Percentiles rank a stretch among this genome's conserved stretches.
These are phyloP conservation scores for Asterophora lycoperdoides DNA, from an alignment of 768 basidiomycete genomes.

Conservation along the genomic window DNA sequence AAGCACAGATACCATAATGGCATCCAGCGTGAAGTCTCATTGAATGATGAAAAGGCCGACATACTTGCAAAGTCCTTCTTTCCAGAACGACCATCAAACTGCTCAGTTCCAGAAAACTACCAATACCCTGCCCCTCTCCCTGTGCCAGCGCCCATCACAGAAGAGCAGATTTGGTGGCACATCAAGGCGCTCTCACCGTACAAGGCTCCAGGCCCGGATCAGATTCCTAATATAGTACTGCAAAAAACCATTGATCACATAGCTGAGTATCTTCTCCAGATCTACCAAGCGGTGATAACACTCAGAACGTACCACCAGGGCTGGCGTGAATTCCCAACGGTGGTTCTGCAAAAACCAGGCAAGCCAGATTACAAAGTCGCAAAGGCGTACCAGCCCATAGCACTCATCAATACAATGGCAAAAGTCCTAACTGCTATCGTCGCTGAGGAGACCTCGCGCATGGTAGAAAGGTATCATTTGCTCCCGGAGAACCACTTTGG, in stretches of 20 bases:
- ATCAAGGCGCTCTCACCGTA: slow-evolving; percentile 6
- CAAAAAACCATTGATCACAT: slow-evolving; percentile 21
- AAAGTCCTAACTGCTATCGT: slow-evolving; percentile 17
- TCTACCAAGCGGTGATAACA: slow-evolving; percentile 26
- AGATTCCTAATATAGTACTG: slow-evolving; percentile 29
- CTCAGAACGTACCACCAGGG: slow-evolving; percentile 22
- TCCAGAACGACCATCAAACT: too few species aligned
- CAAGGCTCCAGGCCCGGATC: slow-evolving; percentile 22
- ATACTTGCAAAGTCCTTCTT: too few species aligned
- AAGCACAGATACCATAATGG: too few species aligned
- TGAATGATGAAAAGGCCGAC: too few species aligned
- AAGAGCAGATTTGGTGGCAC: slow-evolving; percentile 15
- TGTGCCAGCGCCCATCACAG: neutral
- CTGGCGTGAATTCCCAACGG: slow-evolving; percentile 22
- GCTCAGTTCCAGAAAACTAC: too few species aligned
- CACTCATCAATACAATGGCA: slow-evolving; percentile 22
- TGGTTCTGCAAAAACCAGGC: slow-evolving; percentile 33
- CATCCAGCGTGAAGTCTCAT: too few species aligned
- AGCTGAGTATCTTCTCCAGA: slow-evolving; percentile 17
- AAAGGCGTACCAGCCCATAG: slow-evolving; percentile 32
- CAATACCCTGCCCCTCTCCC: neutral
- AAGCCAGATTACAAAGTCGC: slow-evolving; percentile 29
- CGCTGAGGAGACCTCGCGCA: slow-evolving; percentile 17
- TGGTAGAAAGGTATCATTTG: slow-evolving; percentile 12
- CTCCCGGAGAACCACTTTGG: slow-evolving; percentile 25